Conservation (phyloP, 139 green algal species). For the Chlorella vulgaris region DNA sequence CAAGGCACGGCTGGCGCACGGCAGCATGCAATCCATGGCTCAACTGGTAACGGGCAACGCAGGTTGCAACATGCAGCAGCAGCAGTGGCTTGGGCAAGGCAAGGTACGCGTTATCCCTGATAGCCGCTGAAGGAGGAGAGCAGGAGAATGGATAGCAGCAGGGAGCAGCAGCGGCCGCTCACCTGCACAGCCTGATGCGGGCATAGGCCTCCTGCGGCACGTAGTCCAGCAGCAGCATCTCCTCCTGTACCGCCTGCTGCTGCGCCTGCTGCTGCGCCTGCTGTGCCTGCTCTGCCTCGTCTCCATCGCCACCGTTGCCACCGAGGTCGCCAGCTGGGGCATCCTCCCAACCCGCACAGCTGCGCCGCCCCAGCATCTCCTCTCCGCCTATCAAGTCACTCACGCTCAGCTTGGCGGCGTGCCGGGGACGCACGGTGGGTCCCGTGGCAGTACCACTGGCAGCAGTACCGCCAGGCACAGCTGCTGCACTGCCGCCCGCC, state of each 20-base stretch:
- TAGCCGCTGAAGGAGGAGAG: too few species aligned
- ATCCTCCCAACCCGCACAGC: neutral
- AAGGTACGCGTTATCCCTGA: too few species aligned
- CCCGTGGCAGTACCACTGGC: neutral
- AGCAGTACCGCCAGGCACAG: neutral
- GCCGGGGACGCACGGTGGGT: neutral
- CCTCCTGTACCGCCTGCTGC: neutral
- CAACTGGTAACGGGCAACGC: too few species aligned
- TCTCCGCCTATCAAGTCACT: constrained; percentile 24
- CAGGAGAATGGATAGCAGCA: too few species aligned
- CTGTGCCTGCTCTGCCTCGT: neutral
- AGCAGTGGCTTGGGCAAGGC: too few species aligned
- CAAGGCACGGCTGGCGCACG: neutral
- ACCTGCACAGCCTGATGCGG: constrained; percentile 72
- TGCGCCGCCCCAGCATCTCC: neutral
- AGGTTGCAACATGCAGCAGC: too few species aligned
- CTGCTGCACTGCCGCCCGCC: neutral
- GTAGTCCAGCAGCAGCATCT: constrained; percentile 58
- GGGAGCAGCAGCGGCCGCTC: too few species aligned
- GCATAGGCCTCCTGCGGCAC: constrained; percentile 61
- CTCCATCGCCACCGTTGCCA: neutral
- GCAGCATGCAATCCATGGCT: too few species aligned
- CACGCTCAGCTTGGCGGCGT: constrained; percentile 25
- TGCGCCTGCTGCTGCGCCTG: neutral
- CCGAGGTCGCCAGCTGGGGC: neutral